These are phyloP conservation scores for Tilletia horrida DNA, from an alignment of 1,284 basidiomycete genomes.

Conservation along the genomic window DNA sequence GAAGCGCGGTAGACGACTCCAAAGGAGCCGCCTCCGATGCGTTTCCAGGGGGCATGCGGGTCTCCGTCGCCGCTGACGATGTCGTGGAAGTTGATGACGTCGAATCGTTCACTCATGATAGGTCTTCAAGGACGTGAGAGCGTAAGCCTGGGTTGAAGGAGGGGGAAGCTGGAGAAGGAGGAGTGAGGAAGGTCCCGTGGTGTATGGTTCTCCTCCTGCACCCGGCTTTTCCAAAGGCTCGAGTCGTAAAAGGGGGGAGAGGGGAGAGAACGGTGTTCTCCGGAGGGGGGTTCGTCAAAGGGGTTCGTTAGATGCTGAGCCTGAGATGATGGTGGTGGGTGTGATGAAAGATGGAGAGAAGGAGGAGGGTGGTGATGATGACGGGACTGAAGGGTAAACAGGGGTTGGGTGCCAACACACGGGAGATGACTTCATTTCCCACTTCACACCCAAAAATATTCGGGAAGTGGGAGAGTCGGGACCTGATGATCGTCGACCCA, in stretches of 20 bases:
- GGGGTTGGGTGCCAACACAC: not conserved
- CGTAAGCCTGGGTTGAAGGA: not conserved
- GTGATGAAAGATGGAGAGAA: not conserved
- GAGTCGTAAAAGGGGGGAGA: not conserved
- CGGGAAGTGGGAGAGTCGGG: not conserved
- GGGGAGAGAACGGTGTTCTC: no score
- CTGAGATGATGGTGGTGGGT: not conserved
- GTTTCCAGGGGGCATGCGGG: conserved; percentile 16
- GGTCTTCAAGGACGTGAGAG: not conserved
- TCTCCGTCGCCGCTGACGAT: conserved; percentile 44
- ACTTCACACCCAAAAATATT: not conserved
- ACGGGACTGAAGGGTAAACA: not conserved
- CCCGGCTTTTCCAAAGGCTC: not conserved
- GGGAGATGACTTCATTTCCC: not conserved
- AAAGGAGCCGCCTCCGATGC: conserved; percentile 47
- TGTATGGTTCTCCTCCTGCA: not conserved
- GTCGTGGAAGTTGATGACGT: conserved; percentile 49
- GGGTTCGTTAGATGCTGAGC: not conserved
- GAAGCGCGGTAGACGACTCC: conserved; percentile 62
- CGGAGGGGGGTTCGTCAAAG: not conserved
- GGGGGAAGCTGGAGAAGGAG: not conserved
- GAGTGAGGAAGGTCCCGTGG: not conserved
- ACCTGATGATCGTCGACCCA: not conserved
- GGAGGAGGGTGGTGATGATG: not conserved
- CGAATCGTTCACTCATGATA: conserved; percentile 44